These are phyloP conservation scores for Colletotrichum musae DNA, from an alignment of 2,329 filamentous ascomycete species.

Conservation along the genomic window DNA sequence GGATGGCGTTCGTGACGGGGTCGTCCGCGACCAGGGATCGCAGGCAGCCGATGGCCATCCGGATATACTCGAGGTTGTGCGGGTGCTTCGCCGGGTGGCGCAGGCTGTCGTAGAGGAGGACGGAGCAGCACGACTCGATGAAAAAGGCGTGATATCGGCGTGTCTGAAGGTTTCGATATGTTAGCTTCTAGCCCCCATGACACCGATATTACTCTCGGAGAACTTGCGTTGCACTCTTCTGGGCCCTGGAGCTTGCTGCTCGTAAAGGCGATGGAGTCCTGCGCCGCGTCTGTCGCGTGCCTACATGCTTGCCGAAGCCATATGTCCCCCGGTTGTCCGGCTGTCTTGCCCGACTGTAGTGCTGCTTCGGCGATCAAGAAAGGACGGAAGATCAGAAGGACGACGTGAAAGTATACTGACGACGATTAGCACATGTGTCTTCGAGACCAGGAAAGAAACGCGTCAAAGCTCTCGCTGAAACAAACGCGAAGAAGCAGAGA, in stretches of 20 bases:
- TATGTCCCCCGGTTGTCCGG: slow-evolving; percentile 44
- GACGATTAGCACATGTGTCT: background rate
- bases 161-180: slow-evolving; percentile 1
- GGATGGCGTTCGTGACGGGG: slow-evolving; percentile 46
- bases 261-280: slow-evolving; percentile 46
- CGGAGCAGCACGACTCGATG: slow-evolving; percentile 48
- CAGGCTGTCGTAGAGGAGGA: slow-evolving; percentile 48
- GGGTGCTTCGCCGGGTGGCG: slow-evolving; percentile 48
- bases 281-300: slow-evolving; percentile 48
- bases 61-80: slow-evolving; percentile 39
- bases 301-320: slow-evolving; percentile 50
- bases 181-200: background rate
- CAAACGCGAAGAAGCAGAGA: too few relatives aligned
- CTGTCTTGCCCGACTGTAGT: slow-evolving; percentile 22
- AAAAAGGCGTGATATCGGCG: slow-evolving; percentile 47
- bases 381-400: slow-evolving; percentile 30
- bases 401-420: slow-evolving; percentile 26
- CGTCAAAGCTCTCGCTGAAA: too few relatives aligned
- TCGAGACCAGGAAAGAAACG: too few relatives aligned
- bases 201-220: background rate
- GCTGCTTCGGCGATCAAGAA: slow-evolving; percentile 38
- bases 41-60: slow-evolving; percentile 30
- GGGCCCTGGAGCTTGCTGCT: slow-evolving; percentile 27
- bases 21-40: slow-evolving; percentile 44
- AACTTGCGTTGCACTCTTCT: slow-evolving; percentile 25